Percentiles rank a stretch among this genome's conserved stretches.
Evolutionary conservation across 371 early-diverging fungal genomes (phyloP).

Genomic region (Mortierella sp.): DNA sequence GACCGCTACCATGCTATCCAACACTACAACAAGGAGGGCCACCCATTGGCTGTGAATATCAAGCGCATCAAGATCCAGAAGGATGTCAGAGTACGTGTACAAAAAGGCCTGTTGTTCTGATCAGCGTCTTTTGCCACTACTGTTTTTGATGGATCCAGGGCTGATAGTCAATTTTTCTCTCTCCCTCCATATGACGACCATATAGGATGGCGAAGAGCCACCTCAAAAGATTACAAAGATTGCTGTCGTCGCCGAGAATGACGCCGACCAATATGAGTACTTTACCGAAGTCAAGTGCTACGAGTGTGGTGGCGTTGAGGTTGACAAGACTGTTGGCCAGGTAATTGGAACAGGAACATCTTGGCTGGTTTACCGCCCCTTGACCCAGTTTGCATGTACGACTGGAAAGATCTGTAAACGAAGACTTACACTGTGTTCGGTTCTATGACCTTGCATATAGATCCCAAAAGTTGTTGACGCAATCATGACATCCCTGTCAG

Average conservation of each 20-base stretch:
- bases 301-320: slow-evolving; percentile 70
- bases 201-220: slow-evolving; percentile 67
- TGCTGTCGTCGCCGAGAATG: slow-evolving; percentile 83
- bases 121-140: too few relatives aligned
- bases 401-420: too few relatives aligned
- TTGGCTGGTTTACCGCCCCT: background rate
- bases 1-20: slow-evolving; percentile 80
- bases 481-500: slow-evolving; percentile 83
- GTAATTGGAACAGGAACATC: slow-evolving; percentile 12
- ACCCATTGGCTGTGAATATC: slow-evolving; percentile 90
- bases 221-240: slow-evolving; percentile 93
- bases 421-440: background rate
- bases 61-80: slow-evolving; percentile 70
- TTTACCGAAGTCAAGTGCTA: slow-evolving; percentile 78
- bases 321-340: slow-evolving; percentile 54
- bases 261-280: slow-evolving; percentile 80
- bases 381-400: background rate
- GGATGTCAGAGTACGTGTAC: slow-evolving; percentile 54
- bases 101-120: background rate
- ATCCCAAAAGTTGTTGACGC: slow-evolving; percentile 72
- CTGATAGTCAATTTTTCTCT: background rate
- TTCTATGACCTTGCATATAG: slow-evolving; percentile 39
- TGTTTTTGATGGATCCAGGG: too few relatives aligned
- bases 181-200: background rate
- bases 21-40: slow-evolving; percentile 80